Conservation (phyloP, 805 yeast species). For the Kluyveromyces nonfermentans region DNA sequence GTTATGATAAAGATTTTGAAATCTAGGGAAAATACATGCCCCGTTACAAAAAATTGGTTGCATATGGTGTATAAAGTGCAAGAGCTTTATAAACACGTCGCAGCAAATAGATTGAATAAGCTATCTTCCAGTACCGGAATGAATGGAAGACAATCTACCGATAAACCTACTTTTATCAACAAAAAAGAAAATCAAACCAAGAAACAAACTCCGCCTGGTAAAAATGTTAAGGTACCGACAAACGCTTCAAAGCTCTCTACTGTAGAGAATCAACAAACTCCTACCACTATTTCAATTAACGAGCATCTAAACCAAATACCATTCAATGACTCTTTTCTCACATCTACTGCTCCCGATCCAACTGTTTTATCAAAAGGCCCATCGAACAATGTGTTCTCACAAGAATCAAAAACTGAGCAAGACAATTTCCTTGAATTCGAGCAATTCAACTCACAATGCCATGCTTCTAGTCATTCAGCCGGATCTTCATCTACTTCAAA, state of each 20-base stretch:
- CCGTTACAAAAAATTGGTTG: conserved; percentile 6
- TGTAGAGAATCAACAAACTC: not conserved
- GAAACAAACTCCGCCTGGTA: not conserved
- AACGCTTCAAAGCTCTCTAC: not conserved
- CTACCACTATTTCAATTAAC: not conserved
- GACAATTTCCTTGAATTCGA: not conserved
- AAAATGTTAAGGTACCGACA: not conserved
- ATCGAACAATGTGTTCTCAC: not conserved
- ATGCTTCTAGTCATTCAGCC: not conserved
- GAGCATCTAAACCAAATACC: not conserved
- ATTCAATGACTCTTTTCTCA: not conserved
- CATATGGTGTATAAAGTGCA: conserved; percentile 4
- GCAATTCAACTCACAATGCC: not conserved
- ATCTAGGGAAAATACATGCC: conserved; percentile 2
- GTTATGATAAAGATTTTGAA: conserved; percentile 1
- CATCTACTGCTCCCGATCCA: not conserved
- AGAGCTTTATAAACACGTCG: conserved; percentile 5
- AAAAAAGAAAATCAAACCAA: not conserved
- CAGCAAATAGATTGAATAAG: not conserved
- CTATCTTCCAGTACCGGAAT: too few relatives aligned
- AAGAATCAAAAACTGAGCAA: not conserved
- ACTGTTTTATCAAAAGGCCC: not conserved
- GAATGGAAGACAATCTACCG: too few relatives aligned
- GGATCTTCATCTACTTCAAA: not conserved
- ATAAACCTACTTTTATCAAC: too few relatives aligned